Percentiles rank a stretch among this genome's conserved stretches.
phyloP scores from a whole-genome alignment of 2,329 filamentous ascomycete genomes.

The Thielaviopsis musarum region DNA sequence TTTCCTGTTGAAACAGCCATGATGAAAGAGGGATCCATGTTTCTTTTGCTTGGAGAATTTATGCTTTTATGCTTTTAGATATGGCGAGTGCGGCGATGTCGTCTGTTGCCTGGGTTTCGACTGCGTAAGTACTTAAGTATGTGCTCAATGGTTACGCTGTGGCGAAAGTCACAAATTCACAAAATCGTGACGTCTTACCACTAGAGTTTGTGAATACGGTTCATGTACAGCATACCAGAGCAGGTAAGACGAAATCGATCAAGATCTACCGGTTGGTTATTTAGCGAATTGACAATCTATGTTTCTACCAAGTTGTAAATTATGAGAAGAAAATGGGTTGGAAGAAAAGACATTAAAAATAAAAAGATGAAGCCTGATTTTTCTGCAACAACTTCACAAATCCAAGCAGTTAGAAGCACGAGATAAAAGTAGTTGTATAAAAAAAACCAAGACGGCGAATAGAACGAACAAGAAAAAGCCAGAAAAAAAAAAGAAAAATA shows the following conservation, averaged over 20 bases:
- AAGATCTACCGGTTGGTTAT: too few relatives aligned
- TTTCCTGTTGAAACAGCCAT: background rate
- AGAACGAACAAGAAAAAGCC: background rate
- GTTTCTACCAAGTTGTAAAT: too few relatives aligned
- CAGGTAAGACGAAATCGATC: too few relatives aligned
- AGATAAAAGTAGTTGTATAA: slow-evolving; percentile 9
- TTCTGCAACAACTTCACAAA: background rate
- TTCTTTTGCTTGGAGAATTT: background rate
- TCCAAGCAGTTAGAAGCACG: slow-evolving; percentile 7
- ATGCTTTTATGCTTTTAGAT: too few relatives aligned
- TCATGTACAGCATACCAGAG: too few relatives aligned
- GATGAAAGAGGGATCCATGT: background rate
- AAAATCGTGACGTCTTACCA: background rate
- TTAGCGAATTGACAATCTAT: too few relatives aligned
- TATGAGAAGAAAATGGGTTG: too few relatives aligned
- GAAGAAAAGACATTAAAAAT: background rate
- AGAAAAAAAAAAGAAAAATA: background rate
- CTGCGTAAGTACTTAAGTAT: background rate
- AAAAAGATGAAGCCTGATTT: background rate
- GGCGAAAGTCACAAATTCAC: background rate
- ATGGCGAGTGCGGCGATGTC: too few relatives aligned
- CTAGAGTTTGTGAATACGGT: background rate
- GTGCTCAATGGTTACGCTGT: background rate
- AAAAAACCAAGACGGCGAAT: background rate
- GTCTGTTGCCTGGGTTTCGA: background rate